phyloP scores from a whole-genome alignment of 345 rosid species.

The Leavenworthia alabamica region DNA sequence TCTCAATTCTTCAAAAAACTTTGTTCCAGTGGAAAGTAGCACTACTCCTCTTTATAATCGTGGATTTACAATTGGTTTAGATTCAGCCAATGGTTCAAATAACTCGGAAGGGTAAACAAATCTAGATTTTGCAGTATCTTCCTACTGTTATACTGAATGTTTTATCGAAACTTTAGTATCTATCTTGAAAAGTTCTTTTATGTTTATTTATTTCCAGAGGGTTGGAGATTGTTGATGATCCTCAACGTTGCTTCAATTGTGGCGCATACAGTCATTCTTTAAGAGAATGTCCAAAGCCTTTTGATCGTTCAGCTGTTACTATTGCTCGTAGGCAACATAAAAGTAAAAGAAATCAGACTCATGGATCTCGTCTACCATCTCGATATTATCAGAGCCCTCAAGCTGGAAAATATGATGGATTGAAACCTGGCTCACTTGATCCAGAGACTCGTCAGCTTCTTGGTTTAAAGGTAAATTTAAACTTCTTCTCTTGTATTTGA shows the following conservation, averaged over 20 bases:
- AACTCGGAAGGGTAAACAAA: slow-evolving; percentile 59
- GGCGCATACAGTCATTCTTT: slow-evolving; percentile 83
- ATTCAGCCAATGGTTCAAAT: slow-evolving; percentile 51
- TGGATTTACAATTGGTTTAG: slow-evolving; percentile 71
- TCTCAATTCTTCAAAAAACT: slow-evolving; percentile 28
- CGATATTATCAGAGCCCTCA: slow-evolving; percentile 70
- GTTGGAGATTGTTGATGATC: slow-evolving; percentile 59
- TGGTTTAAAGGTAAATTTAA: slow-evolving; percentile 66
- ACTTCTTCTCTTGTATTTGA: neutral
- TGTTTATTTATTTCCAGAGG: slow-evolving; percentile 46
- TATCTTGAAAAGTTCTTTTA: neutral
- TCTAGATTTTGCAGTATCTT: neutral
- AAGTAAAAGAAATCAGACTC: slow-evolving; percentile 55
- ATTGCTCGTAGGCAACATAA: slow-evolving; percentile 75
- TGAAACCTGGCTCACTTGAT: slow-evolving; percentile 81
- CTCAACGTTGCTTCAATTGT: slow-evolving; percentile 91
- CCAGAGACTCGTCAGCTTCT: slow-evolving; percentile 72
- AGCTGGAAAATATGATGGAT: slow-evolving; percentile 73
- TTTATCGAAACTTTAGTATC: neutral
- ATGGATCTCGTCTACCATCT: slow-evolving; percentile 44
- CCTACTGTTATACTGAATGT: neutral
- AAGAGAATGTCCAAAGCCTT: slow-evolving; percentile 85
- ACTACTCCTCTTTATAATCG: slow-evolving; percentile 86
- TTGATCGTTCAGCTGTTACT: slow-evolving; percentile 67
- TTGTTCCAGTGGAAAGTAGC: slow-evolving; percentile 42